Base-by-base conservation (phyloP, 1,139 yeast species). In the Saccharomyces hybrid region DNA sequence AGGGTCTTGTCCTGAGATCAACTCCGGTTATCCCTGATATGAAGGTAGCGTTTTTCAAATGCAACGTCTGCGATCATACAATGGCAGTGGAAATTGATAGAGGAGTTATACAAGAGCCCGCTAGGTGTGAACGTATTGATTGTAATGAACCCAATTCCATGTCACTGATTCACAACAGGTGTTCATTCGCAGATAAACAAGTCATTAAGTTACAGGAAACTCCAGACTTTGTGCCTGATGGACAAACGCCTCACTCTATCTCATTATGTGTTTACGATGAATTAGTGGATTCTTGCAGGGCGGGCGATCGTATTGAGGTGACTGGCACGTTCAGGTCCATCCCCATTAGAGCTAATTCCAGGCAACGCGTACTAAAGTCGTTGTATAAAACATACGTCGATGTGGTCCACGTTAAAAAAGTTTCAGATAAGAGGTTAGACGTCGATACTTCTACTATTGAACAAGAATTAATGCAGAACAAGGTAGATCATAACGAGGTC, bases 201-300 rank as follows among this genome's bases (percentile, higher is more conserved):
- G 93, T 93, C 41, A 83, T 93, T 59, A 88, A 89, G 66, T 75
- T 93, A 49, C 99, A 93, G 71, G 99, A 93, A 71, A 93, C 99
- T 0, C 99, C 99, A 0, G 99, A 93, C 70, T 77, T 84, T 59
- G 96, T 93, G n/a, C 99, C 99, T 2, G 99, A 89, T 73, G 99
- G 99, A 23, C 99, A 93, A 71, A 93, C 99, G 3, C 99, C 99
- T 2, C 99, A 93, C 69, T 85, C 97, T 11, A 89, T 93, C 54
- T 89, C 96, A 11, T 76, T 93, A 41, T 90, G 97, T 75, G 96
- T 89, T 3, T 93, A 93, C 66, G 99, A 95, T 70, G 99, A 95
- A 68, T 76, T 93, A 59, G 99, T 93, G 1, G 99, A 93, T 69
- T 79, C 88, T 53, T 87, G 96, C 67, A 81, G 96, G 65, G 98